phyloP scores from a whole-genome alignment of 2,329 filamentous ascomycete species.

The Rhynchosporium agropyri region DNA sequence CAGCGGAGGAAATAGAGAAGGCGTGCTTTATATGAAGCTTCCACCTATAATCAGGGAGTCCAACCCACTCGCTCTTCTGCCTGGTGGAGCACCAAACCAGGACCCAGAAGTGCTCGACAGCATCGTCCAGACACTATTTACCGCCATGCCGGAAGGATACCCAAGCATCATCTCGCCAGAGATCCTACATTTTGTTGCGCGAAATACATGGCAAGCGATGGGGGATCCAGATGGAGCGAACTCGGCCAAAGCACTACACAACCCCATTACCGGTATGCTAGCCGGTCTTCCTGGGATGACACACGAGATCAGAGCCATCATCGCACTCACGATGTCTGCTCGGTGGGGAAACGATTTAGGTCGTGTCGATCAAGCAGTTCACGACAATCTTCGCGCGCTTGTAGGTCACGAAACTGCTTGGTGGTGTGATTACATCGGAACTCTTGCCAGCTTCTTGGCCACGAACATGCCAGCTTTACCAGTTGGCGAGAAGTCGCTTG shows the following conservation, averaged over 20 bases:
- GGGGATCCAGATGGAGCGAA: slow-evolving; percentile 56
- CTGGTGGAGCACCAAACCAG: slow-evolving; percentile 22
- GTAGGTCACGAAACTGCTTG: slow-evolving; percentile 36
- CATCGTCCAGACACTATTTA: slow-evolving; percentile 22
- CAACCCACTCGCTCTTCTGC: slow-evolving; percentile 60
- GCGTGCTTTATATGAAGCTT: slow-evolving; percentile 74
- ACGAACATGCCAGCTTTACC: slow-evolving; percentile 30
- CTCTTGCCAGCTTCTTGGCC: slow-evolving; percentile 31
- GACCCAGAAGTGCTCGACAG: slow-evolving; percentile 46
- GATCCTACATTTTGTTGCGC: slow-evolving; percentile 50
- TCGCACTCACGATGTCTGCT: slow-evolving; percentile 72
- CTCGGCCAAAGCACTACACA: slow-evolving; percentile 71
- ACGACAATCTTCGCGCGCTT: slow-evolving; percentile 34
- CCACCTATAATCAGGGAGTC: slow-evolving; percentile 59
- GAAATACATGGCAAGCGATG: slow-evolving; percentile 54
- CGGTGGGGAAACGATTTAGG: slow-evolving; percentile 70
- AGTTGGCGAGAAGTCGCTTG: slow-evolving; percentile 3
- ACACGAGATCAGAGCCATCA: slow-evolving; percentile 69
- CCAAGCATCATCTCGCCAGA: slow-evolving; percentile 48
- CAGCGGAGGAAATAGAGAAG: slow-evolving; percentile 84
- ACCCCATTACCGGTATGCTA: slow-evolving; percentile 69
- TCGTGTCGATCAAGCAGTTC: slow-evolving; percentile 47
- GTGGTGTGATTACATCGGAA: slow-evolving; percentile 42
- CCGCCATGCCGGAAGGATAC: slow-evolving; percentile 29
- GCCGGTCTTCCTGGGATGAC: slow-evolving; percentile 69